phyloP scores from a whole-genome alignment of 1,284 basidiomycete genomes.

The Fomitopsis schrenkii region DNA sequence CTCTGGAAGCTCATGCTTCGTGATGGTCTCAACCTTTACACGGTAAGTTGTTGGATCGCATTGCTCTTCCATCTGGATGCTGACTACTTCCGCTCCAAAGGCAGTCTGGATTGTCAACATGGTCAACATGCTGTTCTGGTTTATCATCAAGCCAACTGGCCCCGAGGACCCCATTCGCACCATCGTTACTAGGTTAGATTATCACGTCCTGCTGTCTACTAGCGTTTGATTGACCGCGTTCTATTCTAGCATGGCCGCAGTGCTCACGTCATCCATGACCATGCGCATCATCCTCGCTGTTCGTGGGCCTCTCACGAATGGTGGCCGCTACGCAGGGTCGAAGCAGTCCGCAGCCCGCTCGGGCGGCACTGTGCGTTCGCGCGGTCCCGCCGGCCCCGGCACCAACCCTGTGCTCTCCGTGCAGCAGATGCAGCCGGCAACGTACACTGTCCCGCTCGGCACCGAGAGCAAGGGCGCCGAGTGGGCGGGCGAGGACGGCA shows the following conservation, averaged over 20 bases:
- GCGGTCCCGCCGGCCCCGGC: conserved; percentile 18
- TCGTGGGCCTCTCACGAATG: conserved; percentile 61
- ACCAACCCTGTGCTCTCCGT: conserved; percentile 32
- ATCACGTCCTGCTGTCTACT: neutral
- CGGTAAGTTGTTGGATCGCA: conserved; percentile 34
- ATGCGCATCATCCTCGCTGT: conserved; percentile 79
- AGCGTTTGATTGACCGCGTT: conserved; percentile 4
- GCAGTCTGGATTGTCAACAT: conserved; percentile 75
- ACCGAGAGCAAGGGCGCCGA: conserved; percentile 50
- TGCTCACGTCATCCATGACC: conserved; percentile 79
- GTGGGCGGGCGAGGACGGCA: conserved; percentile 43
- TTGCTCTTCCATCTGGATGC: neutral
- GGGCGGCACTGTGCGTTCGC: conserved; percentile 36
- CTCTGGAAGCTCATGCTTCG: conserved; percentile 83
- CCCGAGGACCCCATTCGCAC: conserved; percentile 66
- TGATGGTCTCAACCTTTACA: conserved; percentile 80
- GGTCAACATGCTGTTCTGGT: conserved; percentile 78
- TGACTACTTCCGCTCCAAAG: conserved; percentile 24
- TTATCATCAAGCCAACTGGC: conserved; percentile 65
- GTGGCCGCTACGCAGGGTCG: conserved; percentile 58
- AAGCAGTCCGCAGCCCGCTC: conserved; percentile 27
- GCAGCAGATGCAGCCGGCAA: conserved; percentile 27
- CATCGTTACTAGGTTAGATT: conserved; percentile 55
- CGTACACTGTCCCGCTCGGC: conserved; percentile 61
- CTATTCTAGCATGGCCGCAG: conserved; percentile 62